A percentile compares a stretch with the other conserved stretches of the same genome.
These are phyloP conservation scores for Kwoniella newhampshirensis DNA, from an alignment of 768 basidiomycete species.

Conservation along the genomic window DNA sequence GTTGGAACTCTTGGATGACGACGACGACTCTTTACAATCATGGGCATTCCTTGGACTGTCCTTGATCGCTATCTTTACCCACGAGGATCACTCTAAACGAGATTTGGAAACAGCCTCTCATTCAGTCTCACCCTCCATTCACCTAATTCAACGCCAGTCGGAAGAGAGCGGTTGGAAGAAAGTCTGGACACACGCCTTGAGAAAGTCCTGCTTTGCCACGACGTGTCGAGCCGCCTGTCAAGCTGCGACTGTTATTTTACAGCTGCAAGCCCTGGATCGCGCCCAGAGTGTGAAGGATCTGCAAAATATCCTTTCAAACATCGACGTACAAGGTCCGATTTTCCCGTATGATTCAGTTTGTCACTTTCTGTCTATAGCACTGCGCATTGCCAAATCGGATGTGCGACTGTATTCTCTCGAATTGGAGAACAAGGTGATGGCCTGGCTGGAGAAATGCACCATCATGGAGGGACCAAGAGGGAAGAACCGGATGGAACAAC, in stretches of 20 bases:
- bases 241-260: constrained; percentile 62
- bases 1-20: constrained; percentile 63
- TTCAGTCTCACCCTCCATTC: constrained; percentile 6
- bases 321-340: constrained; percentile 85
- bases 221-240: constrained; percentile 81
- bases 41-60: constrained; percentile 84
- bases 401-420: constrained; percentile 78
- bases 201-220: constrained; percentile 66
- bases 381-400: constrained; percentile 74
- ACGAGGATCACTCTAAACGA: not conserved
- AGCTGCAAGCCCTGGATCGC: constrained; percentile 54
- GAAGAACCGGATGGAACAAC: constrained; percentile 58
- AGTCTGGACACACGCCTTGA: constrained; percentile 78
- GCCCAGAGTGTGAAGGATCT: constrained; percentile 70
- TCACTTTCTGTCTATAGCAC: constrained; percentile 68
- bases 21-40: constrained; percentile 68
- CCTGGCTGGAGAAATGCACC: constrained; percentile 78
- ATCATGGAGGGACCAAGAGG: constrained; percentile 56
- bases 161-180: constrained; percentile 49
- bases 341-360: constrained; percentile 89
- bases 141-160: not conserved
- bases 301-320: constrained; percentile 72
- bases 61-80: constrained; percentile 50
- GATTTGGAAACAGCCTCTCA: not conserved
- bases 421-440: constrained; percentile 79